Evolutionary conservation across 768 basidiomycete species (phyloP), one percentile per base, ranked within the genome.

Genomic region (Lactifluus rugatus): DNA sequence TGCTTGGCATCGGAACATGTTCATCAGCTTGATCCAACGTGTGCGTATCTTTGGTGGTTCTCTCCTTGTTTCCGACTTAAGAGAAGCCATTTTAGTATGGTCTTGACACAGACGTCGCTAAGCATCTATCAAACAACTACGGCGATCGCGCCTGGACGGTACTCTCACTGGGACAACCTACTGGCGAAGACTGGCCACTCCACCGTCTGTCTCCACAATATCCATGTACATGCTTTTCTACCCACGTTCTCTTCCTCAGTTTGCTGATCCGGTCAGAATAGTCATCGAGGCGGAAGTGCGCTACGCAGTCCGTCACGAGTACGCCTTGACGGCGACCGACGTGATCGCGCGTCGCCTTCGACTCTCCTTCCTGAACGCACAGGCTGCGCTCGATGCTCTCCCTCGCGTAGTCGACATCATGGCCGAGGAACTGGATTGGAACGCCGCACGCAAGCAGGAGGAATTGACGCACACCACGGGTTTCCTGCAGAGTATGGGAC

Each of bases 111-210:
- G 94, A 95, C 26, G 89, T 97, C 3, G 95, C 95, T 2, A 87
- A 87, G 67, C 93, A 97, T 66, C 77, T 99, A 4, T 83, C 93
- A n/a, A 85, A 89, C 54, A 89, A 85, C 66, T 98, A 99, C 67
- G 95, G 95, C 25, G 93, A 96, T 71, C 87, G 93, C 52, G 93
- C 95, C 0, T 98, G 95, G 95, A 87, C 88, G 0, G 90, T 98
- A 0, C 89, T 87, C 65, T 81, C 83, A 0, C 79, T 93, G 57
- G 86, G 89, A 1, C 77, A 84, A 50, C 81, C 84, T 3, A 93
- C 90, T 0, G 87, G 87, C 28, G 76, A 78, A 54, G 77, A 75
- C 11, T 94, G 89, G 92, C 93, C 93, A n/a, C 72, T 93, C 11
- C 84, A 94, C 53, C 79, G 87, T 4, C 74, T 99, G 21, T 77